phyloP scores from a whole-genome alignment of 129 eudicot species.

The Silybum marianum region DNA sequence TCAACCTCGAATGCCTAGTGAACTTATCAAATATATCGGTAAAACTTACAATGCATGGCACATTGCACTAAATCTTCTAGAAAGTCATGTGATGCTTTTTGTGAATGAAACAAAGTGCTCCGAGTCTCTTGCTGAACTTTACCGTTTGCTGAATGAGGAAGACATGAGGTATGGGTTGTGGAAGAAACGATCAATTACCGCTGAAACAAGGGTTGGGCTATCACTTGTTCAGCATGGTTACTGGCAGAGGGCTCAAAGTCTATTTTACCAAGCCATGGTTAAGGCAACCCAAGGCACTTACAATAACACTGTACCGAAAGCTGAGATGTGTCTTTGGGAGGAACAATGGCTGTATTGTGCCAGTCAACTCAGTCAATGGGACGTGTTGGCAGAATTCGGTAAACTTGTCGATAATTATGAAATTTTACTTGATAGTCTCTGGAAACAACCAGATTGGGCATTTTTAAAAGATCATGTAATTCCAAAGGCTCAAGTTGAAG shows the following conservation, averaged over 20 bases:
- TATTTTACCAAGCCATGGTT: constrained; percentile 95
- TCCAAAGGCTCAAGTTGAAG: constrained; percentile 95
- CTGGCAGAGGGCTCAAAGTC: constrained; percentile 98
- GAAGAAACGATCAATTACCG: constrained; percentile 88
- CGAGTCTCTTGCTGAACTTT: constrained; percentile 97
- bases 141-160: constrained; percentile 92
- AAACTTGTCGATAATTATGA: constrained; percentile 92
- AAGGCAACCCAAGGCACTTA: constrained; percentile 99
- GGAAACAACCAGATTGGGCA: constrained; percentile 99
- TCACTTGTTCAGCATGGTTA: constrained; percentile 99
- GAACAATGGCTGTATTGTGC: constrained; percentile 98
- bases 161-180: constrained; percentile 99
- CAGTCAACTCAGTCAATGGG: constrained; percentile 97
- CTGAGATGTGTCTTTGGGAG: constrained; percentile 99
- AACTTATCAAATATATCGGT: constrained; percentile 93
- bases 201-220: constrained; percentile 93
- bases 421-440: constrained; percentile 85
- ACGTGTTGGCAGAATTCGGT: constrained; percentile 85
- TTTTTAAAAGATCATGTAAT: constrained; percentile 88
- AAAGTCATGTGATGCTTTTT: constrained; percentile 95
- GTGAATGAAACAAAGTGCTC: constrained; percentile 87
- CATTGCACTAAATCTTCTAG: constrained; percentile 84
- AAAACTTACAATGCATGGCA: constrained; percentile 99
- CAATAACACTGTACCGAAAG: constrained; percentile 94
- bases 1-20: constrained; percentile 99